Base-by-base conservation (phyloP, 169 alveolate species). In the Plasmodium fragile region DNA sequence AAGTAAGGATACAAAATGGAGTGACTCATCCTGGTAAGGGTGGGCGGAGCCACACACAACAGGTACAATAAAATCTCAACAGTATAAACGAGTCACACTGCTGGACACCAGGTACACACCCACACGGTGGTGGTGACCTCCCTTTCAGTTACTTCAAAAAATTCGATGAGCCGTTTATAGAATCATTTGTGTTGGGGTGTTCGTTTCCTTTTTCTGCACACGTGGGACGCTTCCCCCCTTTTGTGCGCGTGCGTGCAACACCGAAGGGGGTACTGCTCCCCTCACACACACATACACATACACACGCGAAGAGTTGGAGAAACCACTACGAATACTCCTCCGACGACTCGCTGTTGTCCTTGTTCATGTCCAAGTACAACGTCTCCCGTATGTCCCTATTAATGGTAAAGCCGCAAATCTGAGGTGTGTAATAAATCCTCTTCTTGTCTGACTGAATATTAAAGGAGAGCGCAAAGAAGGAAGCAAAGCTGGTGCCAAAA, bases 401-500 rank as follows among this genome's bases (percentile, higher is more conserved):
- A 55, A 89, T 89, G 22, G 91, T 77, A 78, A 89, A 89, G 4
- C 94, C 94, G 30, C 78, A 89, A 11, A 89, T 89, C 41, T 89
- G 94, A 11, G 94, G 94, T 0, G 90, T 79, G 71, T 89, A 89
- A 79, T 78, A 89, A 65, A 43, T 45, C 81, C 32, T 89, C 25
- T 89, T 89, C 49, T 89, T 89, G 70, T 89, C 94, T 25, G 94
- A 89, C 28, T 32, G 53, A 4, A 89, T 89, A 36, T 89, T 89
- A 79, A 89, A 95, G n/a, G 93, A 93, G 10, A 90, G 78, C 13
- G 93, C 93, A 73, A 98, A 98, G 34, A 97, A 92, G 34, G 97
- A 98, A 4, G 99, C 98, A 82, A 98, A 97, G 39, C 98, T 96
- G 2, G 99, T 97, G 6, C 99, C 99, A 82, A 96, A 98, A 93